phyloP scores from a whole-genome alignment of 305 asterid genomes.

The Fraxinus sp. region DNA sequence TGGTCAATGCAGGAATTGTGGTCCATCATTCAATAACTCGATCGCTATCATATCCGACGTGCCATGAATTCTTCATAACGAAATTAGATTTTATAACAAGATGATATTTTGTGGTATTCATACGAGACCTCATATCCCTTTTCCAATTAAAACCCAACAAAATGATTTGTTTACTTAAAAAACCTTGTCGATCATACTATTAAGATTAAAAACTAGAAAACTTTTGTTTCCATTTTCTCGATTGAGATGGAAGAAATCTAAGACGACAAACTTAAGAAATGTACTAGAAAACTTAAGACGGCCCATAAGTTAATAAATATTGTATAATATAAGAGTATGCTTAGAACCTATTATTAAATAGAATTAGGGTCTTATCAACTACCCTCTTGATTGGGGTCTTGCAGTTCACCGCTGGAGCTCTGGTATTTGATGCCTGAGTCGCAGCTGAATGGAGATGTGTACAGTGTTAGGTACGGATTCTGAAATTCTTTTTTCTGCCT shows the following conservation, averaged over 20 bases:
- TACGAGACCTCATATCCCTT: background rate
- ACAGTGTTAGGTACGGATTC: constrained; percentile 45
- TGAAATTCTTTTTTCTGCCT: constrained; percentile 59
- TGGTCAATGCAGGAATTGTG: background rate
- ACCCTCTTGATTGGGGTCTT: background rate
- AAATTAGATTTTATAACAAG: no score
- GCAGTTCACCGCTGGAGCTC: constrained; percentile 29
- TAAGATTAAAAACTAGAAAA: no score
- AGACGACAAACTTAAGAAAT: no score
- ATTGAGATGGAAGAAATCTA: no score
- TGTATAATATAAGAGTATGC: no score
- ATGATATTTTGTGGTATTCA: background rate
- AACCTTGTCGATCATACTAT: no score
- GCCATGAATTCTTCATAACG: background rate
- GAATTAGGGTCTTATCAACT: background rate
- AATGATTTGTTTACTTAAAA: no score
- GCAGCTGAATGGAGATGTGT: constrained; percentile 64
- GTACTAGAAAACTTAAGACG: no score
- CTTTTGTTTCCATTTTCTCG: no score
- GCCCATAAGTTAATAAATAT: no score
- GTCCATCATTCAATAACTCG: background rate
- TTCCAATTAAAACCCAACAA: background rate
- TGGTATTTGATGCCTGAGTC: constrained; percentile 58
- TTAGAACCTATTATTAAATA: no score
- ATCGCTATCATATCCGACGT: background rate